Evolutionary conservation across 108 stramenopile genomes (phyloP).

Genomic region (Chaetoceros tenuissimus): DNA sequence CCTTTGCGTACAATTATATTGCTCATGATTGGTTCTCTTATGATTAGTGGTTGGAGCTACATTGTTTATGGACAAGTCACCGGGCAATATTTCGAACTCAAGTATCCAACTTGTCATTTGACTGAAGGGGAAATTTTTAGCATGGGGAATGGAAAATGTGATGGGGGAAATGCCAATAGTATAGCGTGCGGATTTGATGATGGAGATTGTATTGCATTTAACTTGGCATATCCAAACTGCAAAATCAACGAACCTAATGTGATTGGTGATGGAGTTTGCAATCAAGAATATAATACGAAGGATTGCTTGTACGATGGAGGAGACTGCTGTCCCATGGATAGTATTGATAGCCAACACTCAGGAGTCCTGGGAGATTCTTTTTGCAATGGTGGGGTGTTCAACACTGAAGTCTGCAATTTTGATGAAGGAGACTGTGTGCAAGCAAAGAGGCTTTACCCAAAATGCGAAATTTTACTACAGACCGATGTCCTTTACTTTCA

Average conservation of each 20-base stretch:
- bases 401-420: neutral
- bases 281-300: neutral
- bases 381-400: conserved; percentile 1
- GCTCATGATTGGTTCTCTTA: neutral
- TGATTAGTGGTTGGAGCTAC: neutral
- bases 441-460: neutral
- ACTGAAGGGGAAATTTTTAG: neutral
- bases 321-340: neutral
- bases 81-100: neutral
- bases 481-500: too few relatives aligned
- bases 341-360: too few relatives aligned
- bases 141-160: neutral
- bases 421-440: conserved; percentile 6
- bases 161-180: neutral
- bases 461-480: neutral
- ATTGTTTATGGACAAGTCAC: neutral
- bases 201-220: conserved; percentile 6
- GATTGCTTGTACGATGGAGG: neutral
- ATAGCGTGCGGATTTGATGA: conserved; percentile 2
- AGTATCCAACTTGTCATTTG: conserved; percentile 4
- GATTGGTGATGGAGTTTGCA: neutral
- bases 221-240: neutral
- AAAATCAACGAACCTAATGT: neutral
- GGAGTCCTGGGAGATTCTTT: neutral
- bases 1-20: neutral